Conservation (phyloP, 2,329 filamentous ascomycete species). For the Penicillium paneum region DNA sequence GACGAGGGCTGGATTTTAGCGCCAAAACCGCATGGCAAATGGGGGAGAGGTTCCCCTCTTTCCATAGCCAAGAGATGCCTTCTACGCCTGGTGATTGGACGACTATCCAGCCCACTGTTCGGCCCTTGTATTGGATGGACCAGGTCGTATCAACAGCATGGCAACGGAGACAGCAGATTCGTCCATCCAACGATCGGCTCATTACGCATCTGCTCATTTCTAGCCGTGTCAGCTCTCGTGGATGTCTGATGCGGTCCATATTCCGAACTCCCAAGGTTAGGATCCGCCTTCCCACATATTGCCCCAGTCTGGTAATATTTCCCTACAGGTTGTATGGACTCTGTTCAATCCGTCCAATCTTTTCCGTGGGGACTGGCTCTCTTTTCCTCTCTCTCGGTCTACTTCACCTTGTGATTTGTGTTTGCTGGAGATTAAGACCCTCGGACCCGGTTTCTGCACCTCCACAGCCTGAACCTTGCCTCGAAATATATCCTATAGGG, state of each 20-base stretch:
- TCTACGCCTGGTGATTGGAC: slow-evolving; percentile 22
- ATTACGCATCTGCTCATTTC: slow-evolving; percentile 19
- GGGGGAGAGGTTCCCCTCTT: slow-evolving; percentile 14
- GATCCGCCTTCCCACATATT: slow-evolving; percentile 21
- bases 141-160: slow-evolving; percentile 12
- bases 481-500: not conserved
- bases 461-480: not conserved
- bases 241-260: slow-evolving; percentile 21
- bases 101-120: slow-evolving; percentile 12
- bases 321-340: not conserved
- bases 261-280: slow-evolving; percentile 1
- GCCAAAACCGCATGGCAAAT: slow-evolving; percentile 2
- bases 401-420: not conserved
- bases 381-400: not conserved
- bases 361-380: slow-evolving; percentile 7
- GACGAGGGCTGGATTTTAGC: slow-evolving; percentile 19
- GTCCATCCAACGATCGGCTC: slow-evolving; percentile 17
- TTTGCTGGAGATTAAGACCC: not conserved
- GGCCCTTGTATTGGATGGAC: slow-evolving; percentile 23
- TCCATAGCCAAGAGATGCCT: slow-evolving; percentile 3
- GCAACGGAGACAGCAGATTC: slow-evolving; percentile 19
- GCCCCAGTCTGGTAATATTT: slow-evolving; percentile 13
- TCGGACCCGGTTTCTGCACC: slow-evolving; percentile 6
- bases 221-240: slow-evolving; percentile 19
- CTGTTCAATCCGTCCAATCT: slow-evolving; percentile 12